phyloP scores from a whole-genome alignment of 345 rosid genomes.

The Populus tremula region DNA sequence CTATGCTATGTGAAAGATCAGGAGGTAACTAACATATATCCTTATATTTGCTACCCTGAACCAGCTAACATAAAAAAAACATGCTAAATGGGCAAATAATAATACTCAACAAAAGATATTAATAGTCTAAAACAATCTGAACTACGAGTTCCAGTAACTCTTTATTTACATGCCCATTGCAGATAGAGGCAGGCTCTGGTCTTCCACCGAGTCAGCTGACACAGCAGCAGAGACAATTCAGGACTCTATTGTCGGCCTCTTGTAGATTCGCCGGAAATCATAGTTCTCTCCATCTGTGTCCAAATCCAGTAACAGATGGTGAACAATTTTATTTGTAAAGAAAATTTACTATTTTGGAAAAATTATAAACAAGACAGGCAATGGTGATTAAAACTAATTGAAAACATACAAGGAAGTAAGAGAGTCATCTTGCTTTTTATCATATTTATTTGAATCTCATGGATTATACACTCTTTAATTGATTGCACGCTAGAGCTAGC shows the following conservation, averaged over 20 bases:
- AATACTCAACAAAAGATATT: background rate
- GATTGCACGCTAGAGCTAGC: no score
- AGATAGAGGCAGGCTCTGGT: background rate
- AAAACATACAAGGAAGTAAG: background rate
- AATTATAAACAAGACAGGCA: background rate
- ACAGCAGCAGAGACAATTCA: background rate
- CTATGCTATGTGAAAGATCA: no score
- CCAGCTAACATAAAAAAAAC: no score
- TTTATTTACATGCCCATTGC: background rate
- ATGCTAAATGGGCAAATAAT: background rate
- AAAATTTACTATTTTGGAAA: background rate
- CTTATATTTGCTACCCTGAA: background rate
- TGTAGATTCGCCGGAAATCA: background rate
- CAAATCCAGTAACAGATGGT: background rate
- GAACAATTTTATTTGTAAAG: background rate
- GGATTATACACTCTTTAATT: no score
- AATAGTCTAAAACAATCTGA: background rate
- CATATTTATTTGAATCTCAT: no score
- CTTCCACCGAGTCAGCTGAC: background rate
- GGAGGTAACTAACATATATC: no score
- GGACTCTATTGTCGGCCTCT: background rate
- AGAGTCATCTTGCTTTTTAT: no score
- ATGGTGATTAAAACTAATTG: background rate
- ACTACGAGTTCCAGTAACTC: background rate
- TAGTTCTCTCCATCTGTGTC: conserved; percentile 15